phyloP scores from a whole-genome alignment of 2,329 filamentous ascomycete genomes.

The Pseudocercospora eumusae region DNA sequence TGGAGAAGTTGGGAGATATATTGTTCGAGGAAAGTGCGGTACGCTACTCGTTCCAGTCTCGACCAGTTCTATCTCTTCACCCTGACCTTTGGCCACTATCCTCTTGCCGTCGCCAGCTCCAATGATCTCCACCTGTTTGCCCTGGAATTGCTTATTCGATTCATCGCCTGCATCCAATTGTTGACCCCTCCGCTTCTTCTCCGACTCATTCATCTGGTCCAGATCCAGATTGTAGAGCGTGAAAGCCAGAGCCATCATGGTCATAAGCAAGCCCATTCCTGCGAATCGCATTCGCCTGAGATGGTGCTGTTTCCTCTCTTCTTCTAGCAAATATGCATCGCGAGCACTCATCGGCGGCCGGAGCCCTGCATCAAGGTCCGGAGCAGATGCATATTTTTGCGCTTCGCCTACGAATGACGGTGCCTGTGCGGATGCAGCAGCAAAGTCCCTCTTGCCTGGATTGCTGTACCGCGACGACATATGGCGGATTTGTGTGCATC shows the following conservation, averaged over 20 bases:
- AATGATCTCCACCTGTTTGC: slow-evolving; percentile 60
- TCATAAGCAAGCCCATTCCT: slow-evolving; percentile 41
- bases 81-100: slow-evolving; percentile 48
- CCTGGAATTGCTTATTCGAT: slow-evolving; percentile 48
- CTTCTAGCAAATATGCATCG: slow-evolving; percentile 30
- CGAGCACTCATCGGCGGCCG: slow-evolving; percentile 33
- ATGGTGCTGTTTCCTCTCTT: slow-evolving; percentile 37
- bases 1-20: slow-evolving; percentile 60
- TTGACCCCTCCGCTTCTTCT: slow-evolving; percentile 27
- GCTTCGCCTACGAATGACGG: slow-evolving; percentile 28
- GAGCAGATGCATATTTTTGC: slow-evolving; percentile 14
- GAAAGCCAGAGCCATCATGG: slow-evolving; percentile 34
- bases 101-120: slow-evolving; percentile 60
- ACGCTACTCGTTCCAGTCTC: slow-evolving; percentile 80
- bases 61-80: slow-evolving; percentile 69
- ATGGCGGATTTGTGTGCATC: slow-evolving; percentile 31
- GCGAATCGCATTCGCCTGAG: slow-evolving; percentile 41
- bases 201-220: slow-evolving; percentile 36
- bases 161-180: slow-evolving; percentile 41
- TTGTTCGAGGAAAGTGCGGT: slow-evolving; percentile 72
- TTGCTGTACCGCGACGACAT: slow-evolving; percentile 41
- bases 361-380: slow-evolving; percentile 15
- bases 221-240: slow-evolving; percentile 40
- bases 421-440: slow-evolving; percentile 28
- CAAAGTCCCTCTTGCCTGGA: slow-evolving; percentile 34